Percentiles rank a stretch among this genome's conserved stretches.
These are phyloP conservation scores for Colletotrichum sp. DNA, from an alignment of 2,329 filamentous ascomycete species.

Conservation along the genomic window DNA sequence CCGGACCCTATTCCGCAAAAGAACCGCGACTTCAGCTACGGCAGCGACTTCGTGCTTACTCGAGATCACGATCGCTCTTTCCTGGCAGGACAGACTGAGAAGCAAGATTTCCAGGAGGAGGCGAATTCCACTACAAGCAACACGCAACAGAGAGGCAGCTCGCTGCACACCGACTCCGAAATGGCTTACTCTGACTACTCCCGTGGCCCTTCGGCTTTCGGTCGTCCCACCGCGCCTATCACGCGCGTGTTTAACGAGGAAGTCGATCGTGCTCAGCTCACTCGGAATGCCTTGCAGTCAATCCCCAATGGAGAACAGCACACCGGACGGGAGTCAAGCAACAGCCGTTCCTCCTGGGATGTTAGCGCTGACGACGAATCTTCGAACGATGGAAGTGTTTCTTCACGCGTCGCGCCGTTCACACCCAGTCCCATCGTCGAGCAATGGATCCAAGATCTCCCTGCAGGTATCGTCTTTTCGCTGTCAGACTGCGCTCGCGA, in stretches of 20 bases:
- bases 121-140: background rate
- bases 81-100: background rate
- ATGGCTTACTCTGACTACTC: background rate
- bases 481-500: background rate
- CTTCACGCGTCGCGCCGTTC: background rate
- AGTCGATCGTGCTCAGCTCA: background rate
- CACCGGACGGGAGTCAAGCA: background rate
- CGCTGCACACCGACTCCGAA: background rate
- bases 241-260: background rate
- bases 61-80: background rate
- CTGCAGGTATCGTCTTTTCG: background rate
- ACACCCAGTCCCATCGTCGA: background rate
- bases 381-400: background rate
- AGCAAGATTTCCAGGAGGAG: background rate
- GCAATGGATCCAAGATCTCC: background rate
- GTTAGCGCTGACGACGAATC: background rate
- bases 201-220: background rate
- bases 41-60: background rate
- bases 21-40: background rate
- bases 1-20: background rate
- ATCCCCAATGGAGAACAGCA: background rate
- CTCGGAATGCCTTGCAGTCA: background rate
- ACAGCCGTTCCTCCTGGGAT: conserved; percentile 11
- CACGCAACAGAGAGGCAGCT: background rate
- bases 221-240: background rate